A percentile compares a stretch with the other conserved stretches of the same genome.
phyloP scores from a whole-genome alignment of 2,329 filamentous ascomycete genomes.

The Neonectria ditissima region DNA sequence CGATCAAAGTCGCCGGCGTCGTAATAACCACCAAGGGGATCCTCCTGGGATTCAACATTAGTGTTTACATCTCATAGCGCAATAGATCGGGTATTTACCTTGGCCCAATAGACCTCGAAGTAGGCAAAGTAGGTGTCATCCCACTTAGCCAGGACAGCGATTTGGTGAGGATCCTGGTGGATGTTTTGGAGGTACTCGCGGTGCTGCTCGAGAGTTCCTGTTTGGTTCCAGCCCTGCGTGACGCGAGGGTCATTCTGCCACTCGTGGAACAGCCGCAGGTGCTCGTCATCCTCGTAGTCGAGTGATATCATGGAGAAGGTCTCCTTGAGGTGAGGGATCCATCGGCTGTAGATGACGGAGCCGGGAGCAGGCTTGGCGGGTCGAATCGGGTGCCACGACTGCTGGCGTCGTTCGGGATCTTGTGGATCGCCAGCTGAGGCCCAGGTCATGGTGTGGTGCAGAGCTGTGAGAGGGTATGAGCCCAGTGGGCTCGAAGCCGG shows the following conservation, averaged over 20 bases:
- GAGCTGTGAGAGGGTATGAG: slow-evolving; percentile 62
- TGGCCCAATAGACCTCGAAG: slow-evolving; percentile 84
- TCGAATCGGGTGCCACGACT: slow-evolving; percentile 77
- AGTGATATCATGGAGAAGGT: slow-evolving; percentile 83
- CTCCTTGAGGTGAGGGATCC: slow-evolving; percentile 80
- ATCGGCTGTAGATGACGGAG: slow-evolving; percentile 80
- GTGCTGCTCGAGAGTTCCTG: slow-evolving; percentile 80
- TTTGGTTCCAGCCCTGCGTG: slow-evolving; percentile 83
- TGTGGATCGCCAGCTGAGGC: slow-evolving; percentile 55
- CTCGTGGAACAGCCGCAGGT: slow-evolving; percentile 77
- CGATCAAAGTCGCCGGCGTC: slow-evolving; percentile 67
- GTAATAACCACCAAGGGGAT: slow-evolving; percentile 68
- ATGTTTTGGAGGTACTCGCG: slow-evolving; percentile 76
- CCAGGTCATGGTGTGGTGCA: slow-evolving; percentile 59
- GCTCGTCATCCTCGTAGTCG: slow-evolving; percentile 72
- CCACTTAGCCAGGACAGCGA: slow-evolving; percentile 78
- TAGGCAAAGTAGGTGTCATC: slow-evolving; percentile 79
- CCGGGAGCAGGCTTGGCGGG: slow-evolving; percentile 78
- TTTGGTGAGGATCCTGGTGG: slow-evolving; percentile 77
- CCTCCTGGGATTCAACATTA: slow-evolving; percentile 56
- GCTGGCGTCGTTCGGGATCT: slow-evolving; percentile 56
- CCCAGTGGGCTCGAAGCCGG: slow-evolving; percentile 52
- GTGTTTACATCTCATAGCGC: not conserved
- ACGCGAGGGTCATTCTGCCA: slow-evolving; percentile 90
- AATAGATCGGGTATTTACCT: slow-evolving; percentile 51